These are phyloP conservation scores for Epichloe elymi DNA, from an alignment of 2,329 filamentous ascomycete species.

Conservation along the genomic window DNA sequence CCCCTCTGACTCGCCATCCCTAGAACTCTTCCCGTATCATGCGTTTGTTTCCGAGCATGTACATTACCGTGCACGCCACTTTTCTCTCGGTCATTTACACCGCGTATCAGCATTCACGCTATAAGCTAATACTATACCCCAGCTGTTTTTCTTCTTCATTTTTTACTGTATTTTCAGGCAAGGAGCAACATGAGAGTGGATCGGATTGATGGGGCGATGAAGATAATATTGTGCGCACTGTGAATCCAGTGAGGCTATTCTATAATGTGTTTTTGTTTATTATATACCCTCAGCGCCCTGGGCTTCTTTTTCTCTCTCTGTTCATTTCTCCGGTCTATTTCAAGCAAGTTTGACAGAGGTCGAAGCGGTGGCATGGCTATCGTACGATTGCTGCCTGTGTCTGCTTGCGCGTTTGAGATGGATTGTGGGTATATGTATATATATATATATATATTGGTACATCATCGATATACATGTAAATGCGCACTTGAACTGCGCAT, in stretches of 20 bases:
- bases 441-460: too few relatives aligned
- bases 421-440: too few relatives aligned
- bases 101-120: background rate
- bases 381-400: too few relatives aligned
- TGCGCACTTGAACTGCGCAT: too few relatives aligned
- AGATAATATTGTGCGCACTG: background rate
- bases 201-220: background rate
- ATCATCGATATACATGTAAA: too few relatives aligned
- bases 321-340: background rate
- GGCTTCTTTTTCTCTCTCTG: background rate
- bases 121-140: background rate
- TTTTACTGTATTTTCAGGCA: background rate
- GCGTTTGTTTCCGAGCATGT: background rate
- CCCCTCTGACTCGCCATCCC: background rate
- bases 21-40: background rate
- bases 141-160: background rate
- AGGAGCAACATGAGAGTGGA: background rate
- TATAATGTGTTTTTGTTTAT: conserved; percentile 6
- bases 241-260: background rate
- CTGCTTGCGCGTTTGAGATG: too few relatives aligned
- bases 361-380: too few relatives aligned
- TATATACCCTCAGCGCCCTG: conserved; percentile 6
- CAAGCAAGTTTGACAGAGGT: background rate
- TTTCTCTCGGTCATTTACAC: background rate
- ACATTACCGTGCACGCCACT: background rate